Percentiles rank a stretch among this genome's conserved stretches.
Conservation (phyloP, 2,329 filamentous ascomycete species). For the Penicillium sp. region DNA sequence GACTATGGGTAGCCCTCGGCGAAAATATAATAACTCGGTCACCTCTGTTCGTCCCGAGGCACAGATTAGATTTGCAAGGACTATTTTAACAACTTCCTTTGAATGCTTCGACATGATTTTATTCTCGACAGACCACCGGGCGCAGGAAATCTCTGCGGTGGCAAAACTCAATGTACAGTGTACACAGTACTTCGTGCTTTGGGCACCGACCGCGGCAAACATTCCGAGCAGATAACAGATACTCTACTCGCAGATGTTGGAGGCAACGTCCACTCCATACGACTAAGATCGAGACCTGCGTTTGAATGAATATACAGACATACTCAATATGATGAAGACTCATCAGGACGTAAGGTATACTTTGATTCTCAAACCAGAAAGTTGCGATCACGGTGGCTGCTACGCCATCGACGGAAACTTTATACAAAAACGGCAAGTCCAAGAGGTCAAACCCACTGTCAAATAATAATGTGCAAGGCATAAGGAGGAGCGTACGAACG, state of each 20-base stretch:
- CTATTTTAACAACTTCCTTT: neutral
- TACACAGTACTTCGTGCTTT: neutral
- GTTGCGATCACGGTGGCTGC: no score
- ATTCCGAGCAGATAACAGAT: neutral
- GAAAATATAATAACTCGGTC: neutral
- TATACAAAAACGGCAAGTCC: no score
- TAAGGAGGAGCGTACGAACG: neutral
- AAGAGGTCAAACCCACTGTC: no score
- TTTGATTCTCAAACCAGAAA: no score
- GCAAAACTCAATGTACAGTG: slow-evolving; percentile 11
- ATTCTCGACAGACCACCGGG: neutral
- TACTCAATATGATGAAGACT: no score
- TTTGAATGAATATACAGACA: no score
- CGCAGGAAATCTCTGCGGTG: slow-evolving; percentile 21
- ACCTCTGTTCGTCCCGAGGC: neutral
- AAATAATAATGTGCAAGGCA: no score
- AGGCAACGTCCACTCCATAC: no score
- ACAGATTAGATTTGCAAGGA: neutral
- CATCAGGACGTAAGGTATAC: no score
- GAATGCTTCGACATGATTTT: neutral
- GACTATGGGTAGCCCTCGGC: neutral
- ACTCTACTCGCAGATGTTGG: no score
- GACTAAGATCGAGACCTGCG: no score
- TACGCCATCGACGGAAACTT: no score
- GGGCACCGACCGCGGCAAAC: slow-evolving; percentile 5